phyloP scores from a whole-genome alignment of 2,329 filamentous ascomycete species.

The Ramularia collo-cygni region DNA sequence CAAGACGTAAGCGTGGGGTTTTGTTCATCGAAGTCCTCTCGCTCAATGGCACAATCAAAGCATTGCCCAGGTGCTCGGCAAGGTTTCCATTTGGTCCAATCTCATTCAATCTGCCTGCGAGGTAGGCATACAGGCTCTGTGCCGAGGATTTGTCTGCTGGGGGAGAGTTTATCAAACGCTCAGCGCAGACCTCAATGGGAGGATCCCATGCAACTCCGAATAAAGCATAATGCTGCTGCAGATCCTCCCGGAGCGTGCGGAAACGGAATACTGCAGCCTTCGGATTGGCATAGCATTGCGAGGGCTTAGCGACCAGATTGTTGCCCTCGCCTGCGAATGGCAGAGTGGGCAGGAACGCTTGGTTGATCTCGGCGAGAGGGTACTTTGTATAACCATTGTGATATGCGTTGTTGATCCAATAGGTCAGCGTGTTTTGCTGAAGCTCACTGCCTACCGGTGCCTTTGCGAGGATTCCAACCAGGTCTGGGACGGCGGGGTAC shows the following conservation, averaged over 20 bases:
- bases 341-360: constrained; percentile 61
- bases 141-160: constrained; percentile 63
- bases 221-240: constrained; percentile 74
- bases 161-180: constrained; percentile 63
- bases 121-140: constrained; percentile 70
- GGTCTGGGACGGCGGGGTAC: constrained; percentile 63
- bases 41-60: constrained; percentile 65
- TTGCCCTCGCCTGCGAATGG: constrained; percentile 53
- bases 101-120: constrained; percentile 69
- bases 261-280: constrained; percentile 73
- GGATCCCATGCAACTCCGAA: constrained; percentile 84
- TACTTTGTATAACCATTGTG: constrained; percentile 66
- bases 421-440: constrained; percentile 65
- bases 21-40: constrained; percentile 18
- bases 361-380: constrained; percentile 45
- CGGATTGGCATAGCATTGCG: constrained; percentile 75
- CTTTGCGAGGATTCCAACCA: constrained; percentile 71
- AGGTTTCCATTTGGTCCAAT: constrained; percentile 52
- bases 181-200: constrained; percentile 67
- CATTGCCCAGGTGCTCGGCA: constrained; percentile 54
- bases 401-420: constrained; percentile 75
- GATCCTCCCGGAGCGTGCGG: constrained; percentile 64
- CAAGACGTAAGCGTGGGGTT: constrained; percentile 40
- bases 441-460: constrained; percentile 50
- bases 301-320: constrained; percentile 59